These are phyloP conservation scores for Starmera amethionina DNA, from an alignment of 805 yeast species.

Conservation along the genomic window DNA sequence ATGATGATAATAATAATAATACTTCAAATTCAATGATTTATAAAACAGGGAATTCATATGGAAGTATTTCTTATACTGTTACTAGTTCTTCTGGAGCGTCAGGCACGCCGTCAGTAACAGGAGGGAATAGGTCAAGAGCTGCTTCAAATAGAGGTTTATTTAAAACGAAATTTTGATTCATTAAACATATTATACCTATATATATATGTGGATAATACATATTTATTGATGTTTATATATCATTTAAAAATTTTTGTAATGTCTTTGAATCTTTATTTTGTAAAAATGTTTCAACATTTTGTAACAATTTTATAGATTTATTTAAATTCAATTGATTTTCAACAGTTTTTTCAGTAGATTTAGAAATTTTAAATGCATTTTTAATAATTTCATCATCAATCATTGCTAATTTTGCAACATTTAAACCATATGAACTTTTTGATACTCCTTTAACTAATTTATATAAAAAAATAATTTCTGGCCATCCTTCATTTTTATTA, in stretches of 20 bases:
- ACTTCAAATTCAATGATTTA: conserved; percentile 36
- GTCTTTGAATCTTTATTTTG: background rate
- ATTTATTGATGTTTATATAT: background rate
- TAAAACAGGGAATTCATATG: conserved; percentile 32
- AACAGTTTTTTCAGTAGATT: conserved; percentile 59
- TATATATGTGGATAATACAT: too few relatives aligned
- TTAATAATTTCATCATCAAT: conserved; percentile 80
- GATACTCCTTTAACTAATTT: conserved; percentile 87
- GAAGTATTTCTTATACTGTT: conserved; percentile 30
- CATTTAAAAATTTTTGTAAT: background rate
- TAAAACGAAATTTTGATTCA: conserved; percentile 13
- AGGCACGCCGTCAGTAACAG: too few relatives aligned
- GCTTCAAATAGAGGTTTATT: conserved; percentile 23
- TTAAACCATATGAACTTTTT: conserved; percentile 92
- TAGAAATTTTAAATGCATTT: conserved; percentile 87
- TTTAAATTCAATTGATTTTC: conserved; percentile 4
- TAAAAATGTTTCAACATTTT: background rate
- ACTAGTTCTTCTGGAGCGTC: conserved; percentile 10
- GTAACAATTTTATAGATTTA: background rate
- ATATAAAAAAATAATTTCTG: conserved; percentile 78
- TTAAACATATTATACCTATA: too few relatives aligned
- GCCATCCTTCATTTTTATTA: conserved; percentile 23
- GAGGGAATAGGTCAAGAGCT: conserved; percentile 25
- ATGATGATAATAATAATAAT: conserved; percentile 45
- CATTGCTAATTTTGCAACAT: conserved; percentile 91